Conservation (phyloP, 78 protist genomes). For the slime mould (Dictyostelium discoideum) region dicty_2.7 NC_007089.4:4798001-4798500, state of each 20-base stretch:
- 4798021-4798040: constrained; percentile 3
- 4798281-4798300: constrained; percentile 2
- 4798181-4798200: background rate
- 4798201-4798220: background rate
- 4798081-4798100: constrained; percentile 14
- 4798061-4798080: constrained; percentile 18
- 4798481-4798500: background rate
- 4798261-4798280: constrained; percentile 17
- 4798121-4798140: background rate
- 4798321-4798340: background rate
- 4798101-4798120: background rate
- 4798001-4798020: background rate
- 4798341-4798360: constrained; percentile 25
- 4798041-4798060: constrained; percentile 18
- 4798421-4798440: background rate
- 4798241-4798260: background rate
- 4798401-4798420: background rate
- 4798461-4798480: background rate
- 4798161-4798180: background rate
- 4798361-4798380: background rate
- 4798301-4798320: background rate
- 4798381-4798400: constrained; percentile 8
- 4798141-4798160: background rate
- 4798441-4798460: background rate
- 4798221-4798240: background rate